A percentile compares a stretch with the other conserved stretches of the same genome.
Conservation (phyloP, 108 stramenopile species). For the Cyclostephanos tholiformis region DNA sequence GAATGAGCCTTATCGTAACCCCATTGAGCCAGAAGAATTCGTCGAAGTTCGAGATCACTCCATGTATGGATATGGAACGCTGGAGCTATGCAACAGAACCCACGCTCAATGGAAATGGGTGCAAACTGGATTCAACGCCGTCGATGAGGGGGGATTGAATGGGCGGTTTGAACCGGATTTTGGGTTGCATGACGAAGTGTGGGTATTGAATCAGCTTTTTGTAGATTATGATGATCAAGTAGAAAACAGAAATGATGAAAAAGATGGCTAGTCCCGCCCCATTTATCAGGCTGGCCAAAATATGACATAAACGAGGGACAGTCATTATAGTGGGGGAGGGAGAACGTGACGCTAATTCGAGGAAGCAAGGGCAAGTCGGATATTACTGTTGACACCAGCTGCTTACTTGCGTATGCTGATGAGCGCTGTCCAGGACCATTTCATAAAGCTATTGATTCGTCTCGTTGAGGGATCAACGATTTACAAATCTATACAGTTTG, state of each 20-base stretch:
- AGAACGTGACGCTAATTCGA: no score
- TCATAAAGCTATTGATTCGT: no score
- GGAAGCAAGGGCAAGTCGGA: no score
- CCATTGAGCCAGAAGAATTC: constrained; percentile 74
- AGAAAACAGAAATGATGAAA: neutral
- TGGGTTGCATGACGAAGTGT: constrained; percentile 28
- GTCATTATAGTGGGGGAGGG: no score
- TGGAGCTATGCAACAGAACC: constrained; percentile 70
- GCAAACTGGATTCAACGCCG: constrained; percentile 47
- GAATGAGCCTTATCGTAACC: constrained; percentile 67
- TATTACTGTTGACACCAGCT: no score
- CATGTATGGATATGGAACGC: constrained; percentile 84
- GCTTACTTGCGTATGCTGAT: no score
- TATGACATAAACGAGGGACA: no score
- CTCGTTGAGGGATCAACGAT: no score
- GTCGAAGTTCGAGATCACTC: constrained; percentile 79
- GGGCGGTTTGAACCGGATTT: constrained; percentile 19
- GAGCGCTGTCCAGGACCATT: no score
- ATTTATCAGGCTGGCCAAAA: no score
- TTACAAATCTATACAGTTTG: no score
- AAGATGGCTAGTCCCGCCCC: neutral
- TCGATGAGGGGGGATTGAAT: constrained; percentile 4
- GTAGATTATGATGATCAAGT: constrained; percentile 18
- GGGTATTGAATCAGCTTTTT: constrained; percentile 37
- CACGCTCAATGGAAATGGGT: constrained; percentile 81